Evolutionary conservation across 495 filamentous ascomycete species (phyloP), one percentile per base, ranked within the genome.

Genomic region (Ramalina peruviana): DNA sequence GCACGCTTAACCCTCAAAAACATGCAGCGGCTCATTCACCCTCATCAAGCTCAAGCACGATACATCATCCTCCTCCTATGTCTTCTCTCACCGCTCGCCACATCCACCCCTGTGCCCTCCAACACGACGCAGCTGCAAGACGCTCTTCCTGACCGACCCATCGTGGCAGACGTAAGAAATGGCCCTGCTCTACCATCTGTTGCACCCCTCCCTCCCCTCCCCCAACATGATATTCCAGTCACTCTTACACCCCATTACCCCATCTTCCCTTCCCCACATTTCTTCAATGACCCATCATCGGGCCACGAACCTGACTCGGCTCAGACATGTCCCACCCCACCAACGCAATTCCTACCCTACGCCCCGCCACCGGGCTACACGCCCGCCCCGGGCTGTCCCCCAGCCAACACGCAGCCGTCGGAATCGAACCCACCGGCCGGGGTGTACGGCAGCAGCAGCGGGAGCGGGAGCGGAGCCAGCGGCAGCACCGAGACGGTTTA

Each of bases 261-360:
- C 6, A 38, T 41, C 20, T 16, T 7, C 5, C 26, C 17, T 21
- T 6, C 36, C 43, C 43, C 25, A 21, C 15, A 45, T 40, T 33
- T 43, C 20, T 27, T 41, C n/a, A 26, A n/a, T 19, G 21, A 23
- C 9, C 9, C n/a, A n/a, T 17, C 49, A 36, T 13, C 1, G 26
- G 17, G 38, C 15, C 19, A n/a, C 3, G 2, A 0, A 17, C 21
- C 40, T 38, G 49, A 54, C 50, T 53, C 39, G 30, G 43, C 37
- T 12, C 49, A 56, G 30, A 9, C 12, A 3, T 56, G 54, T 27
- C 54, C 54, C 2, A 58, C 58, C 5, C 58, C 56, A 10, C 55
- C 56, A 21, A 58, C 50, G 1, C 44, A 55, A 42, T 53, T 52
- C 43, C 13, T 60, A 1, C 56, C 56, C 16, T 59, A 57, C 40